phyloP scores from a whole-genome alignment of 306 rosid genomes.

The Castanea crenata region DNA sequence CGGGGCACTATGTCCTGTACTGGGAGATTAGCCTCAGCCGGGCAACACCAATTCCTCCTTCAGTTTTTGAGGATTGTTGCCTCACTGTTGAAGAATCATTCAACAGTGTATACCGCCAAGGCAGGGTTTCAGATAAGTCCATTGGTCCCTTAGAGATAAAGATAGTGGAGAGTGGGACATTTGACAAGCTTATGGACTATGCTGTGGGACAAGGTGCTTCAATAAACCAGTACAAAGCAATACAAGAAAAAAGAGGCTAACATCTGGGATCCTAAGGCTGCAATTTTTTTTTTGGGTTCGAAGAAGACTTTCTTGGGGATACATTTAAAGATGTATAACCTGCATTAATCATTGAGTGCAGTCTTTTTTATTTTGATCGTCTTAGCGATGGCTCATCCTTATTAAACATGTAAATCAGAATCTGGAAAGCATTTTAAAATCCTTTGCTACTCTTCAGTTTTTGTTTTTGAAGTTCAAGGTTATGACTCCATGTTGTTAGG shows the following conservation, averaged over 20 bases:
- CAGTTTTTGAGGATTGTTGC: constrained; percentile 50
- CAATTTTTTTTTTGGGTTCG: no score
- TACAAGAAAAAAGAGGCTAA: no score
- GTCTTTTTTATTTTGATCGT: no score
- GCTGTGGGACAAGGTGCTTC: constrained; percentile 54
- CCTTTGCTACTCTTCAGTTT: not conserved
- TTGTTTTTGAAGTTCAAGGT: constrained; percentile 93
- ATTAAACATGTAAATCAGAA: no score
- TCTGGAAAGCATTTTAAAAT: no score
- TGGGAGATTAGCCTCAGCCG: constrained; percentile 47
- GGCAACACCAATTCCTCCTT: constrained; percentile 31
- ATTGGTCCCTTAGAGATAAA: constrained; percentile 59
- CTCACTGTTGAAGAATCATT: constrained; percentile 44
- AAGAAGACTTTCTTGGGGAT: no score
- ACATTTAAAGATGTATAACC: no score
- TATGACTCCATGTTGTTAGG: constrained; percentile 84
- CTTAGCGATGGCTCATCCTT: no score
- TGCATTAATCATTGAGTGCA: no score
- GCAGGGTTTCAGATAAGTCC: constrained; percentile 49
- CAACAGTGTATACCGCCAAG: constrained; percentile 50
- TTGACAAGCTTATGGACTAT: constrained; percentile 59
- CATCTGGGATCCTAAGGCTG: no score
- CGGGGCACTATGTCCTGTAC: constrained; percentile 56
- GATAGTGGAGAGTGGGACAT: constrained; percentile 54
- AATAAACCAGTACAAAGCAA: constrained; percentile 62